Evolutionary conservation across 768 basidiomycete genomes (phyloP), one percentile per base, ranked within the genome.

Genomic region (Pulveroboletus ravenelii): DNA sequence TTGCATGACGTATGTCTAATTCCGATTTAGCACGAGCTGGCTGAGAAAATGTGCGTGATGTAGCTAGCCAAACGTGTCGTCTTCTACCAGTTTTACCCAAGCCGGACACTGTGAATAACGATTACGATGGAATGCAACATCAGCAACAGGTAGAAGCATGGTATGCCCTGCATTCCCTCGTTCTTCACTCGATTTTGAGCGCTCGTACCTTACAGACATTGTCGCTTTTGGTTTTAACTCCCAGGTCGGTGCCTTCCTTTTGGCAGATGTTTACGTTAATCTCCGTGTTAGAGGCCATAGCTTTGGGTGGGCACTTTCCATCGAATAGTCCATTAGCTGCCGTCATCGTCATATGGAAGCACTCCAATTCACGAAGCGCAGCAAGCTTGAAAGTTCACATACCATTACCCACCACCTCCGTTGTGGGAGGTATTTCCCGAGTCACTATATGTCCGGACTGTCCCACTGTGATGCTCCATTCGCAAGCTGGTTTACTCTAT

Each of bases 61-160:
- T 85, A 35, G 69, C 70, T 13, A 31, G 20, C 37, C 70, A 71
- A 51, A 78, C 75, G 10, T 23, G 41, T 14, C 23, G 34, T 9
- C 20, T 43, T 37, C 27, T 30, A 29, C 9, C 27, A 80, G 91
- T 40, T 74, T 95, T 62, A 91, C 91, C 70, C 93, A 92, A 65
- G 69, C 82, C 5, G 84, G 88, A 56, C 78, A 77, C 62, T 84
- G 87, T 67, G 50, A 87, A 91, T 57, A 81, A 90, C 55, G 86
- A 87, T 10, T 82, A 81, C 25, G 90, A 91, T 0, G 74, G 77
- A 54, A 70, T 93, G 48, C 89, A 91, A 59, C 75, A 93, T 15
- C 93, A 93, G 62, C 89, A 89, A 62, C 78, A 83, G 48, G 92
- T 89, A 6, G 92, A 93, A 64, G 70, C 84, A 6, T 94, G 93